Conservation (phyloP, 176 grass and related monocot species). For the Alloteropsis semialata region DNA sequence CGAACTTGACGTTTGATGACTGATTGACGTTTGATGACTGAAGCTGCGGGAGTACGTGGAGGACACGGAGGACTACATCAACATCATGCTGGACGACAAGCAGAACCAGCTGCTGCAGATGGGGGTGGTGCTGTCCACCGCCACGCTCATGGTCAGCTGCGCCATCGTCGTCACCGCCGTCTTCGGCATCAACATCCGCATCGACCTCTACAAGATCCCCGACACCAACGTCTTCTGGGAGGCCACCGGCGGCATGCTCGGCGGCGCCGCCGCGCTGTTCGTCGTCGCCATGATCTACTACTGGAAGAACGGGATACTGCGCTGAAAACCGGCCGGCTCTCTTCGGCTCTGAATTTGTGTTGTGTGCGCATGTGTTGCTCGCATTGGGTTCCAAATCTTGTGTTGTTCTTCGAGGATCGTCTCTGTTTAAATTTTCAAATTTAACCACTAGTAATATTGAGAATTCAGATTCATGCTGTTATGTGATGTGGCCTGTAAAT, state of each 20-base stretch:
- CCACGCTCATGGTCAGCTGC: slow-evolving; percentile 36
- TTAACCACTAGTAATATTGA: too few relatives aligned
- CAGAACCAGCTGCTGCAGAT: slow-evolving; percentile 80
- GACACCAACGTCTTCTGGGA: slow-evolving; percentile 38
- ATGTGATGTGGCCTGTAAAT: too few relatives aligned
- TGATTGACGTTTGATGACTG: fast-evolving
- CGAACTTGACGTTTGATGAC: neutral
- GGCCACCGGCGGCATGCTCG: slow-evolving; percentile 30
- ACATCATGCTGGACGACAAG: slow-evolving; percentile 82
- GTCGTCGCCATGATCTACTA: slow-evolving; percentile 44
- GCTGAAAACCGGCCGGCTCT: neutral
- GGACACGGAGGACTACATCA: slow-evolving; percentile 78
- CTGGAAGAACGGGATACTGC: slow-evolving; percentile 43
- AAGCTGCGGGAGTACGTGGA: slow-evolving; percentile 74
- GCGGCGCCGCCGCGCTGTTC: slow-evolving; percentile 34
- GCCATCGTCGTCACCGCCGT: slow-evolving; percentile 32
- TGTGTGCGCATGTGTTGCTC: too few relatives aligned
- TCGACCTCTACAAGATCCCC: slow-evolving; percentile 31
- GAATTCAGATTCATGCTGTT: too few relatives aligned
- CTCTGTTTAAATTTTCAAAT: too few relatives aligned
- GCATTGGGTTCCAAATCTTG: too few relatives aligned
- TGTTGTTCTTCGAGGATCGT: too few relatives aligned
- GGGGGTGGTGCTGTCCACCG: slow-evolving; percentile 65
- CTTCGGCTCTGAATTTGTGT: too few relatives aligned
- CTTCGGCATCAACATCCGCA: slow-evolving; percentile 53